Evolutionary conservation across 2,329 filamentous ascomycete species (phyloP), one percentile per base, ranked within the genome.

Genomic region (Aureobasidium musti): DNA sequence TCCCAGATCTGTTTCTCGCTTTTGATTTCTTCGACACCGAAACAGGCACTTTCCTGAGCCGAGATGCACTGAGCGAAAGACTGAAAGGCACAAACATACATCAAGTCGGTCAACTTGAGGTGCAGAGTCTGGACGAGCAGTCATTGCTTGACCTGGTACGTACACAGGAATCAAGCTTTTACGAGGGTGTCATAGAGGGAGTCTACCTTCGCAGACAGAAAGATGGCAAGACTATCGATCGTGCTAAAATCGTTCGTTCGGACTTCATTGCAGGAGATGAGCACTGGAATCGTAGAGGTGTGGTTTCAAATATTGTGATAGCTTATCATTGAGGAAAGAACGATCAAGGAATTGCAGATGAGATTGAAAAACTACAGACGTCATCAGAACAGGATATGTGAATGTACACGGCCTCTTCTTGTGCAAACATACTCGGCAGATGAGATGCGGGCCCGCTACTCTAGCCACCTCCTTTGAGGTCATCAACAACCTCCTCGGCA

Each of bases 241-340:
- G 67, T 13, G 67, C 65, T 3, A 69, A 69, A 28, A 66, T 69
- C 33, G 67, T 69, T 13, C 33, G 67, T 19, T 39, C 49, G 19
- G 67, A 67, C 43, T 69, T 69, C 14, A 50, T 67, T 17, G 54
- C 60, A 21, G 67, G 67, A 39, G 63, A 65, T 37, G 56, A 68
- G 19, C 50, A 65, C 53, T 63, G 28, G 65, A 50, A 57, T 10
- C 21, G 49, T 1, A 49, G 49, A 21, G 49, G 33, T 19, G 41
- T 64, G 6, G 21, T 19, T 10, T 26, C 26, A 2, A 64, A 64
- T 17, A 21, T 5, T 7, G 21, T 56, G 6, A 30, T n/a, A 28
- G 23, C 1, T 3, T 52, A 52, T 17, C n/a, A 10, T 6, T 54
- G 50, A 54, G n/a, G 50, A 35, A 28, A 19, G 47, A 30, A 30